Conservation (phyloP, 169 alveolate genomes). For the Plasmodium berghei region DNA sequence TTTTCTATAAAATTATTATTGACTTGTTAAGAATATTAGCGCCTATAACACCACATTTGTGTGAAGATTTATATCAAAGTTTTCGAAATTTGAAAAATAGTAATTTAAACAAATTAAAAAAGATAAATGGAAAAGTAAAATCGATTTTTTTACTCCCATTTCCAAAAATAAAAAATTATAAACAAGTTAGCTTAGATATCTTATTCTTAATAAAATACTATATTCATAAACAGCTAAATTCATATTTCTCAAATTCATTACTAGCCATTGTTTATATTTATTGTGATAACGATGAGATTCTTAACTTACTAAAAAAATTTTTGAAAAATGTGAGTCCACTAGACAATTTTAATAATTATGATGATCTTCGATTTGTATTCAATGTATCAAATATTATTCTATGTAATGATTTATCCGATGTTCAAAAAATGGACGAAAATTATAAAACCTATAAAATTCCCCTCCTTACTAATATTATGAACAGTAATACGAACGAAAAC, state of each 20-base stretch:
- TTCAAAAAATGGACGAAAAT: slow-evolving; percentile 15
- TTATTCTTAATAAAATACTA: slow-evolving; percentile 52
- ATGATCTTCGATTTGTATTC: slow-evolving; percentile 71
- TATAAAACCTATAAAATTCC: slow-evolving; percentile 65
- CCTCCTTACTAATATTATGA: neutral
- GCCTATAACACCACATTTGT: slow-evolving; percentile 66
- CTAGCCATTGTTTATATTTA: slow-evolving; percentile 48
- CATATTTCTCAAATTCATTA: slow-evolving; percentile 24
- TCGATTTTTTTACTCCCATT: slow-evolving; percentile 47
- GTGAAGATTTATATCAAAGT: slow-evolving; percentile 60
- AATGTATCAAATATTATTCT: slow-evolving; percentile 56
- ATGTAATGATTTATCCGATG: slow-evolving; percentile 28
- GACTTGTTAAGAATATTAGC: slow-evolving; percentile 39
- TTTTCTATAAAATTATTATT: slow-evolving; percentile 20
- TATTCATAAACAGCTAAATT: slow-evolving; percentile 60
- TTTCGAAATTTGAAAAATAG: neutral
- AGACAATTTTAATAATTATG: slow-evolving; percentile 39
- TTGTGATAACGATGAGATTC: slow-evolving; percentile 9
- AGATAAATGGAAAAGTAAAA: neutral
- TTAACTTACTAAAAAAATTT: slow-evolving; percentile 29
- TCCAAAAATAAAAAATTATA: slow-evolving; percentile 54
- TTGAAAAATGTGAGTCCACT: slow-evolving; percentile 19
- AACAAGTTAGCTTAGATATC: slow-evolving; percentile 28
- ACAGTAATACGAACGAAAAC: neutral
- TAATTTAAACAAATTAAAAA: neutral